A percentile compares a stretch with the other conserved stretches of the same genome.
These are phyloP conservation scores for rapeseed (Brassica napus) DNA, from an alignment of 345 rosid species.

Conservation along the genomic window DNA sequence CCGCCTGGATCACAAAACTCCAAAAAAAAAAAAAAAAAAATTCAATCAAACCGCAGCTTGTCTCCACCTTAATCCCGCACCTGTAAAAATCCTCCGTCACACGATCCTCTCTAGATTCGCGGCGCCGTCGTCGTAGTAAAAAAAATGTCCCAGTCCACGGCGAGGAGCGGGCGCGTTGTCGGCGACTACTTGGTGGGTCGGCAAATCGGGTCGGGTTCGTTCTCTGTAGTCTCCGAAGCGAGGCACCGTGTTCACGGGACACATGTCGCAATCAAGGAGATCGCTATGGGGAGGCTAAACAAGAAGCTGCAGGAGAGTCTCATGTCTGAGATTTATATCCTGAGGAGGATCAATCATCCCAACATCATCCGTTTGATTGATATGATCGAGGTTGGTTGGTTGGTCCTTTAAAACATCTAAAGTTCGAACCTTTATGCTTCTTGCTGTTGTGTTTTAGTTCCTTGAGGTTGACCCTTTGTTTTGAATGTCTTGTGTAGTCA, in stretches of 20 bases:
- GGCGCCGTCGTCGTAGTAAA: conserved; percentile 22
- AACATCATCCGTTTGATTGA: conserved; percentile 86
- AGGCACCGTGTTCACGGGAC: conserved; percentile 87
- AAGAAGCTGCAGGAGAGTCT: conserved; percentile 91
- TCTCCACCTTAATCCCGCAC: conserved; percentile 31
- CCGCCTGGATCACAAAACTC: conserved; percentile 40
- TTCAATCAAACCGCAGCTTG: conserved; percentile 5
- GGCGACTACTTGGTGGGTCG: conserved; percentile 83
- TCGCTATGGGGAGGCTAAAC: conserved; percentile 58
- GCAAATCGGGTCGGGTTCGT: conserved; percentile 96
- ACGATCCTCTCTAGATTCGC: conserved; percentile 36
- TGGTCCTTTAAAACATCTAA: neutral
- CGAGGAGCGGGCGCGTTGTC: conserved; percentile 60
- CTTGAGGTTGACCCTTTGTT: neutral
- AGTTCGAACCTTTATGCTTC: neutral
- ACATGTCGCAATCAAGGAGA: conserved; percentile 96
- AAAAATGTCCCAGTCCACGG: conserved; percentile 68
- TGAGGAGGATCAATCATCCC: conserved; percentile 74
- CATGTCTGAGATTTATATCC: conserved; percentile 82
- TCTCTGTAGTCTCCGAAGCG: conserved; percentile 95
- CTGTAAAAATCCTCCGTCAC: conserved; percentile 14
- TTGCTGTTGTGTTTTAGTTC: neutral
- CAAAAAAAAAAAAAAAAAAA: conserved; percentile 1
- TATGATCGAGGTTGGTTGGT: conserved; percentile 57
- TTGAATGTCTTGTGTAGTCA: conserved; percentile 43